These are phyloP conservation scores for Patellifolia procumbens DNA, from an alignment of 179 eudicot genomes.

Conservation along the genomic window DNA sequence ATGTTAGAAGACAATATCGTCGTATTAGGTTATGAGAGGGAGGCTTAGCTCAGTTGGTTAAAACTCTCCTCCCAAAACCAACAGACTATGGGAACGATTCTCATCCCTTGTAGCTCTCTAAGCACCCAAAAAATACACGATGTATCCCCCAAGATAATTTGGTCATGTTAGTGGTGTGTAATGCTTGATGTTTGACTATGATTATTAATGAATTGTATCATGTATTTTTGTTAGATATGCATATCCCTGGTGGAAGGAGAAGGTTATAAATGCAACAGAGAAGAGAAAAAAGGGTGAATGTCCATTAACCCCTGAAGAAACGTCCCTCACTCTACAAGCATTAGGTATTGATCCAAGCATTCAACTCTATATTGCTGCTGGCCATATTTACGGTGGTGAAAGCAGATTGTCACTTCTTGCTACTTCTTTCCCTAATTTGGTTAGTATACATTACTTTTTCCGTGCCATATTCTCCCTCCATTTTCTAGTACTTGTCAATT, in stretches of 20 bases:
- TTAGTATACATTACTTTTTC: constrained; percentile 13
- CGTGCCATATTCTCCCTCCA: too few species aligned
- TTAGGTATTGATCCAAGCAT: constrained; percentile 34
- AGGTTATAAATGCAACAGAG: constrained; percentile 34
- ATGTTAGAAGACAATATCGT: too few species aligned
- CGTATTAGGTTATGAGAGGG: too few species aligned
- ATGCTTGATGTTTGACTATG: background rate
- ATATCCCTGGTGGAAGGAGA: constrained; percentile 54
- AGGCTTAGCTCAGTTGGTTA: too few species aligned
- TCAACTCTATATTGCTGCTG: constrained; percentile 50
- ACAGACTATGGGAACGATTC: too few species aligned
- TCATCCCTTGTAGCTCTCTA: too few species aligned
- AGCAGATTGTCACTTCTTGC: constrained; percentile 28
- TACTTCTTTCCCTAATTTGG: constrained; percentile 40
- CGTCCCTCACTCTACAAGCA: constrained; percentile 36
- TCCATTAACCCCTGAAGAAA: constrained; percentile 45
- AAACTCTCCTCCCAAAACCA: too few species aligned
- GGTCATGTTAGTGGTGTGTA: too few species aligned
- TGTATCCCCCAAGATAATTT: too few species aligned
- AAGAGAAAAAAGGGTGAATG: constrained; percentile 36
- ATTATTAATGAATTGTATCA: background rate
- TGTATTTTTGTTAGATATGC: constrained; percentile 33
- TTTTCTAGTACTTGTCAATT: too few species aligned
- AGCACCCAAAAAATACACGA: too few species aligned
- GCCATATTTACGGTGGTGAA: constrained; percentile 37